Percentiles rank a stretch among this genome's conserved stretches.
Conservation (phyloP, 2,329 filamentous ascomycete species). For the Grosmannia serpens region DNA sequence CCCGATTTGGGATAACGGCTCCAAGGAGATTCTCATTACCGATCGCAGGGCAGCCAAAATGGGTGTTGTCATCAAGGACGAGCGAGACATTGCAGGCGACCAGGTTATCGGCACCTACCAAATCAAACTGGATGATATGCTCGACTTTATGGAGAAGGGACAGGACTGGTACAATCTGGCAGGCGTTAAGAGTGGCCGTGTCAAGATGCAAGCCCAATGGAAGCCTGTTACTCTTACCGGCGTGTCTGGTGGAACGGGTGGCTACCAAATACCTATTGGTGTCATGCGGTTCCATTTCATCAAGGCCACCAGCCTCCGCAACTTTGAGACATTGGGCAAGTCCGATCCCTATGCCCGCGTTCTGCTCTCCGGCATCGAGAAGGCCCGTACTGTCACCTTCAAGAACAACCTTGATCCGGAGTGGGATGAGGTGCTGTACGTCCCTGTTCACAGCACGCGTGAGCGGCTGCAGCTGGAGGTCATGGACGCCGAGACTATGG, state of each 20-base stretch:
- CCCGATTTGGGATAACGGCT: conserved; percentile 87
- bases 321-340: conserved; percentile 91
- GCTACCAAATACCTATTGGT: conserved; percentile 87
- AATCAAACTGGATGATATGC: conserved; percentile 88
- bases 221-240: conserved; percentile 85
- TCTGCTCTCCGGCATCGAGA: conserved; percentile 79
- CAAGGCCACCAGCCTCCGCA: conserved; percentile 70
- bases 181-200: conserved; percentile 70
- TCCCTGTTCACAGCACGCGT: conserved; percentile 74
- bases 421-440: conserved; percentile 91
- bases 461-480: conserved; percentile 85
- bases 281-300: conserved; percentile 92
- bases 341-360: conserved; percentile 92
- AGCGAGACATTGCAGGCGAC: conserved; percentile 73
- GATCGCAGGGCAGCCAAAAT: conserved; percentile 84
- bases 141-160: conserved; percentile 81
- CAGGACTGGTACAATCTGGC: conserved; percentile 93
- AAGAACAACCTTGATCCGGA: conserved; percentile 91
- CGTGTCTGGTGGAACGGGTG: conserved; percentile 62
- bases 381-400: conserved; percentile 87
- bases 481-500: conserved; percentile 91
- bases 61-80: conserved; percentile 89
- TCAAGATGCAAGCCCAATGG: conserved; percentile 88
- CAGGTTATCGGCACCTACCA: conserved; percentile 85
- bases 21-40: conserved; percentile 89